Conservation (phyloP, 2,329 filamentous ascomycete species). For the Pseudohalonectria lignicola region DNA sequence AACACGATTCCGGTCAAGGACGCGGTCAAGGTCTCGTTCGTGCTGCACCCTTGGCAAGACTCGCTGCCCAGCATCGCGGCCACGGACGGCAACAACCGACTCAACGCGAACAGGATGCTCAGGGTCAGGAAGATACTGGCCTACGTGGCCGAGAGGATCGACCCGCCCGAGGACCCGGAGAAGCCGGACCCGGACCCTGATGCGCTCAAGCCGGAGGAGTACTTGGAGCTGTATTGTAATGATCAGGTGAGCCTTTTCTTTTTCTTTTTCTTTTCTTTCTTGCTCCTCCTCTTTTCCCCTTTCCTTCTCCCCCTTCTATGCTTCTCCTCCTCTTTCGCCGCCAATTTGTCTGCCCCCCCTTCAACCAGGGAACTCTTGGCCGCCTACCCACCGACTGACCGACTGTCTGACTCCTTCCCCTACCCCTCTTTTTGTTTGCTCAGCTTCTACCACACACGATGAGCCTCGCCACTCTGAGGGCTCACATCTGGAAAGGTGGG, state of each 20-base stretch:
- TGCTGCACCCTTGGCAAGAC: constrained; percentile 72
- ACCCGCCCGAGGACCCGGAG: constrained; percentile 32
- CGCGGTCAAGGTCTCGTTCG: constrained; percentile 91
- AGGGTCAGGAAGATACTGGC: constrained; percentile 87
- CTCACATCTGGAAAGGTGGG: constrained; percentile 91
- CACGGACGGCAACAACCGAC: constrained; percentile 71
- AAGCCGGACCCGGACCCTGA: constrained; percentile 33
- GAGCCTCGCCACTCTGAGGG: constrained; percentile 86
- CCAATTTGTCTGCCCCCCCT: too few relatives aligned
- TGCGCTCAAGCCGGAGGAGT: constrained; percentile 72
- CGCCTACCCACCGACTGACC: too few relatives aligned
- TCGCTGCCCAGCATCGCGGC: constrained; percentile 63
- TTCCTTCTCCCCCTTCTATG: background rate
- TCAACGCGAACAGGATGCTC: constrained; percentile 96
- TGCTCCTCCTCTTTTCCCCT: background rate
- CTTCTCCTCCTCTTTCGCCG: too few relatives aligned
- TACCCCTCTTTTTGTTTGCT: too few relatives aligned
- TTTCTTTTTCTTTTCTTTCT: background rate
- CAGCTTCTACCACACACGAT: constrained; percentile 67
- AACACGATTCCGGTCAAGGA: constrained; percentile 80
- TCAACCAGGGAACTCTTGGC: too few relatives aligned
- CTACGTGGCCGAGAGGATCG: constrained; percentile 88
- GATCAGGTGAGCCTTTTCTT: constrained; percentile 55
- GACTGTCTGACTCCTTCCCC: too few relatives aligned
- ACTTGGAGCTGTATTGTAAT: constrained; percentile 90